Evolutionary conservation across 2,329 filamentous ascomycete genomes (phyloP).

Genomic region (Colletotrichum eleusines): DNA sequence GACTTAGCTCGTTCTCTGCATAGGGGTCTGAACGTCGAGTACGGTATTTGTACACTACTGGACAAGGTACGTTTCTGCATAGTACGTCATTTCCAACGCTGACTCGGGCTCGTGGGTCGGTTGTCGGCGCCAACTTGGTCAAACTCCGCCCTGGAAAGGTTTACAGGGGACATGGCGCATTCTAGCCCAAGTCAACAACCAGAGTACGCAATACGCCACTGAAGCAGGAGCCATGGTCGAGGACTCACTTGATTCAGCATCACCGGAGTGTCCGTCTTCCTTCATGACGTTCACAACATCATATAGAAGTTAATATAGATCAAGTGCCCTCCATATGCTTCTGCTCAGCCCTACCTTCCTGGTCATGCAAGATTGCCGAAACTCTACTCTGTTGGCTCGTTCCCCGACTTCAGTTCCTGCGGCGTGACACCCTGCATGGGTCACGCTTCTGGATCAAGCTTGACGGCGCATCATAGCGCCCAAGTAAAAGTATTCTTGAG

Average conservation of each 20-base stretch:
- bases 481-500: no score
- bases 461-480: not conserved
- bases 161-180: no score
- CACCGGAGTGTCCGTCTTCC: no score
- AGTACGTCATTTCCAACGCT: not conserved
- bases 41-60: not conserved
- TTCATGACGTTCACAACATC: not conserved
- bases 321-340: not conserved
- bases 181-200: not conserved
- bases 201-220: not conserved
- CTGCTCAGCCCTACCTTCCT: constrained; percentile 3
- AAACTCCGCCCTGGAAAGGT: not conserved
- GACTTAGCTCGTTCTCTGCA: not conserved
- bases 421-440: not conserved
- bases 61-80: not conserved
- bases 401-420: not conserved
- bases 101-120: not conserved
- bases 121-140: not conserved
- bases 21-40: not conserved
- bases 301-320: not conserved
- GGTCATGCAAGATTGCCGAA: constrained; percentile 3
- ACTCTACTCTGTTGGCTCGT: not conserved
- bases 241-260: not conserved
- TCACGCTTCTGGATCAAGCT: not conserved
- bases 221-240: not conserved